Conservation (phyloP, 140 eudicot genomes). For the Senecio squalidus region DNA sequence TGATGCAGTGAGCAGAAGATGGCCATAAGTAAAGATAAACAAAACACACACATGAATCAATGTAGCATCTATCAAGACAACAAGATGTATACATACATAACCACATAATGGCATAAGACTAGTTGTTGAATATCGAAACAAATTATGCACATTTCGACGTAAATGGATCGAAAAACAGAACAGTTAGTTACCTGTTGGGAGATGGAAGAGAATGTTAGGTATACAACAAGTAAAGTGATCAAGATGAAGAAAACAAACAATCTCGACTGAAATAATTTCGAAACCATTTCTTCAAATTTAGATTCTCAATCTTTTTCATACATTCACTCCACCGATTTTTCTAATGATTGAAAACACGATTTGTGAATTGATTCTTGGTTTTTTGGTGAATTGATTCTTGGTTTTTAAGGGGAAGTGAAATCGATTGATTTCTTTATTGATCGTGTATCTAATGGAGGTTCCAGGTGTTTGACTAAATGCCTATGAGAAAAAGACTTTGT, state of each 20-base stretch:
- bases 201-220: conserved; percentile 39
- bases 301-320: conserved; percentile 23
- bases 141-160: neutral
- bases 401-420: too few species aligned
- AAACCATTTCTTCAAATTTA: neutral
- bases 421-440: neutral
- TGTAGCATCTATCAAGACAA: neutral
- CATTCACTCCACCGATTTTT: conserved; percentile 12
- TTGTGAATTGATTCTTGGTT: too few species aligned
- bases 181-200: conserved; percentile 32
- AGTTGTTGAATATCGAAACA: neutral
- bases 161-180: neutral
- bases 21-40: neutral
- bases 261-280: conserved; percentile 28
- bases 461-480: neutral
- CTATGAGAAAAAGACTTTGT: neutral
- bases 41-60: neutral
- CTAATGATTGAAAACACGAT: neutral
- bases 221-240: conserved; percentile 34
- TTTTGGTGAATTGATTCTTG: too few species aligned
- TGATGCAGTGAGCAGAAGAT: too few species aligned
- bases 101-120: neutral
- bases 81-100: neutral
- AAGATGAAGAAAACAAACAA: conserved; percentile 29
- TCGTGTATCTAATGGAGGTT: neutral